Percentiles rank a stretch among this genome's conserved stretches.
Evolutionary conservation across 768 basidiomycete genomes (phyloP).

Genomic region (Crepidotus variabilis): DNA sequence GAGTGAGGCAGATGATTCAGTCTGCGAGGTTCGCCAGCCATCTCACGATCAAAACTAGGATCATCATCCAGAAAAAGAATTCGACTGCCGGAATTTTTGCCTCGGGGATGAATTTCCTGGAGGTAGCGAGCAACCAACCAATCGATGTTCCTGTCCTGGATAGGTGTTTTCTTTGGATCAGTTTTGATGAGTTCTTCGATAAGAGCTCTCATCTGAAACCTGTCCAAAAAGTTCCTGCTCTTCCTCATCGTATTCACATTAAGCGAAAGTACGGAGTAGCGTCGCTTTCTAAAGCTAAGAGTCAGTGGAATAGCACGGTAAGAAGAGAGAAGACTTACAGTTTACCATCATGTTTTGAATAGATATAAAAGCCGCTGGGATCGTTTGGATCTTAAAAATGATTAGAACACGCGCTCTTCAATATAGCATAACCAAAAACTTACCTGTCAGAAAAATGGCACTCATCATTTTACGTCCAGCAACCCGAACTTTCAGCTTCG

Average conservation of each 20-base stretch:
- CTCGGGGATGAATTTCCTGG: slow-evolving; percentile 16
- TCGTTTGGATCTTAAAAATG: background rate
- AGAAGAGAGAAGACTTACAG: slow-evolving; percentile 6
- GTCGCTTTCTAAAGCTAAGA: slow-evolving; percentile 29
- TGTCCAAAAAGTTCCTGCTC: slow-evolving; percentile 48
- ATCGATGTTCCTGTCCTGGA: slow-evolving; percentile 39
- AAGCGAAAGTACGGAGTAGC: slow-evolving; percentile 43
- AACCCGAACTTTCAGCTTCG: slow-evolving; percentile 12
- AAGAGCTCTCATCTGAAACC: slow-evolving; percentile 44
- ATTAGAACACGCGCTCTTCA: no score
- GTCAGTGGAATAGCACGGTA: background rate
- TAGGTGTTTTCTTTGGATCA: slow-evolving; percentile 26
- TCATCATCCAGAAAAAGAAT: slow-evolving; percentile 32
- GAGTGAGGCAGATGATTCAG: slow-evolving; percentile 46
- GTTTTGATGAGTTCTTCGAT: slow-evolving; percentile 40
- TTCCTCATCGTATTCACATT: slow-evolving; percentile 36
- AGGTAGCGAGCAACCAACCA: slow-evolving; percentile 48
- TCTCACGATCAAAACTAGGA: slow-evolving; percentile 24
- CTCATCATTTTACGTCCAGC: slow-evolving; percentile 15
- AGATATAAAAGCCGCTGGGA: slow-evolving; percentile 4
- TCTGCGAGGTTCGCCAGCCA: slow-evolving; percentile 30
- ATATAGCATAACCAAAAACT: slow-evolving; percentile 13
- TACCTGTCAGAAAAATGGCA: slow-evolving; percentile 21
- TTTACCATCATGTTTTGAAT: slow-evolving; percentile 12
- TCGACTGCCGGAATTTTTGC: slow-evolving; percentile 9